These are phyloP conservation scores for Lipomyces sp. DNA, from an alignment of 805 yeast genomes.

Conservation along the genomic window DNA sequence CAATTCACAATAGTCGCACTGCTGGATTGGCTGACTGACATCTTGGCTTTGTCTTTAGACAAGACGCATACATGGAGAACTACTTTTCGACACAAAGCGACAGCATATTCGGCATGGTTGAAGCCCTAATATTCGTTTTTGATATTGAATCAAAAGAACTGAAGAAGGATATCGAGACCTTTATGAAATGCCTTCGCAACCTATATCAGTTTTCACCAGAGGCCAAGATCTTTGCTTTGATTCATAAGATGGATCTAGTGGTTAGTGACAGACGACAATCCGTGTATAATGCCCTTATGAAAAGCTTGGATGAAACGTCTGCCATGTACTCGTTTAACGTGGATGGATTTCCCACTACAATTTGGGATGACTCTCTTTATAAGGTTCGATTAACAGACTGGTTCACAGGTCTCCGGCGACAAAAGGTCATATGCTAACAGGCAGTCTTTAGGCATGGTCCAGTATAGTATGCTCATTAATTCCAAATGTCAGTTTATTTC, in stretches of 20 bases:
- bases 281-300: slow-evolving; percentile 79
- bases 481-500: slow-evolving; percentile 82
- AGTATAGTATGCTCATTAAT: slow-evolving; percentile 90
- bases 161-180: slow-evolving; percentile 88
- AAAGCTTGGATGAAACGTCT: slow-evolving; percentile 70
- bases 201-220: slow-evolving; percentile 80
- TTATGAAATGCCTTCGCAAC: slow-evolving; percentile 76
- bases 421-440: slow-evolving; percentile 1
- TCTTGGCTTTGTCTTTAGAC: no score
- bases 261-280: slow-evolving; percentile 42
- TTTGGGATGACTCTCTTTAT: slow-evolving; percentile 94
- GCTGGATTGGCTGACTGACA: no score
- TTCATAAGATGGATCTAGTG: slow-evolving; percentile 96
- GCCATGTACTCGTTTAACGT: slow-evolving; percentile 25
- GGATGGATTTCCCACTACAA: slow-evolving; percentile 88
- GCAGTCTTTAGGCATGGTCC: slow-evolving; percentile 69
- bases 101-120: slow-evolving; percentile 92
- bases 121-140: slow-evolving; percentile 91
- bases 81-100: slow-evolving; percentile 84
- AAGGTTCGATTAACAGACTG: slow-evolving; percentile 44
- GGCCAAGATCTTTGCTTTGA: slow-evolving; percentile 84
- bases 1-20: neutral
- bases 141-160: slow-evolving; percentile 93
- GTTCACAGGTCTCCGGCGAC: neutral
- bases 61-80: slow-evolving; percentile 93